A percentile compares a stretch with the other conserved stretches of the same genome.
Evolutionary conservation across 2,329 filamentous ascomycete species (phyloP).

Genomic region (Dryadomyces quercivorus): DNA sequence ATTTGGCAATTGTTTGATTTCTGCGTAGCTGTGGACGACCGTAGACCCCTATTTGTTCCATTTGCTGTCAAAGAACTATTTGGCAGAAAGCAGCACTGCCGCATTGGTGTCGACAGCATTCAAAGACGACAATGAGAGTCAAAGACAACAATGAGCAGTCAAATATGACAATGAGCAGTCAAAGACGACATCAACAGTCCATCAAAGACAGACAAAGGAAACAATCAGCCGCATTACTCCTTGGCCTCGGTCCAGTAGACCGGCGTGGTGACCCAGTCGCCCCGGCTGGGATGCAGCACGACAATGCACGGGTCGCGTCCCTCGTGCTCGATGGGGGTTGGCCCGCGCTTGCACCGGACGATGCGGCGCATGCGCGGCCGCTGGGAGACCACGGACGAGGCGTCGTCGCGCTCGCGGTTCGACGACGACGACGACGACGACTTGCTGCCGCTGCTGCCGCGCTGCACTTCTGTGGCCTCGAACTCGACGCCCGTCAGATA

Average conservation of each 20-base stretch:
- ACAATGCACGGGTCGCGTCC: conserved; percentile 12
- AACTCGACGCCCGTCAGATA: conserved; percentile 10
- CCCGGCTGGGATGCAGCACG: conserved; percentile 12
- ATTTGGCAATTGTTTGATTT: too few species aligned
- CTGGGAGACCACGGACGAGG: background rate
- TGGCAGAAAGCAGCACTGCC: too few species aligned
- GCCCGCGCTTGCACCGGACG: conserved; percentile 9
- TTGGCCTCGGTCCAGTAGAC: conserved; percentile 11
- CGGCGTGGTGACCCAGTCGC: conserved; percentile 12
- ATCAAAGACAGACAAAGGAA: background rate
- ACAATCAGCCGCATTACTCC: background rate
- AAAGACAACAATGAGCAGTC: too few species aligned
- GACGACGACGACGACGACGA: background rate
- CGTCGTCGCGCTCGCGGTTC: conserved; percentile 3
- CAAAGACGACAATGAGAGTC: too few species aligned
- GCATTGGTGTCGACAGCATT: too few species aligned
- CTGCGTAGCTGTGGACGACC: background rate
- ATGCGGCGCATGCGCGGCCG: conserved; percentile 10
- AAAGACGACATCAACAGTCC: too few species aligned
- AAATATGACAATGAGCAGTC: too few species aligned
- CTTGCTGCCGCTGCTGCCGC: conserved; percentile 5
- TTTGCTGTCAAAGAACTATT: background rate
- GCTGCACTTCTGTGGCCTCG: conserved; percentile 10
- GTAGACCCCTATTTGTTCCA: background rate
- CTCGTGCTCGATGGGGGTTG: conserved; percentile 9